A percentile compares a stretch with the other conserved stretches of the same genome.
Evolutionary conservation across 1,139 yeast species (phyloP).

Genomic region (Hyphopichia buzzinii): DNA sequence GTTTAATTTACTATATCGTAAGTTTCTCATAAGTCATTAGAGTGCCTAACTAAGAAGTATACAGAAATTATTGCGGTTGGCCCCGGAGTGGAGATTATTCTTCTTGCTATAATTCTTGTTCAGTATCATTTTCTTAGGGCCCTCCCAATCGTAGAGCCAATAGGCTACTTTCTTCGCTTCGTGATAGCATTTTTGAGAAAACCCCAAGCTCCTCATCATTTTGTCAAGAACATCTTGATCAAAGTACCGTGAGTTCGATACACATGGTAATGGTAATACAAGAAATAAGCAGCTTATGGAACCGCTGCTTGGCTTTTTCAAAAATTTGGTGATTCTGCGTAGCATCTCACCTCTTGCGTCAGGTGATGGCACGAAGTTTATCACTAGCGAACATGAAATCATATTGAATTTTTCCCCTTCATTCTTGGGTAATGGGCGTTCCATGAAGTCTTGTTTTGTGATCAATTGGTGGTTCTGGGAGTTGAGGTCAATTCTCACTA

Average conservation of each 20-base stretch:
- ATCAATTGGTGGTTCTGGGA: constrained; percentile 71
- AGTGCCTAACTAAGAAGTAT: constrained; percentile 1
- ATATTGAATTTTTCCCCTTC: constrained; percentile 53
- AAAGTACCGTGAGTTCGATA: constrained; percentile 77
- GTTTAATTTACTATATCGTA: too few relatives aligned
- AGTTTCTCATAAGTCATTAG: background rate
- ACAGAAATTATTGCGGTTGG: constrained; percentile 3
- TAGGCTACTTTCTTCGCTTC: constrained; percentile 77
- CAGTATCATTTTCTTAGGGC: constrained; percentile 11
- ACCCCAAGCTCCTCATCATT: constrained; percentile 63
- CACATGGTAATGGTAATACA: constrained; percentile 87
- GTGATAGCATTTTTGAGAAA: constrained; percentile 42
- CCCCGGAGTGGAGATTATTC: constrained; percentile 1
- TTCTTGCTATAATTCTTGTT: background rate
- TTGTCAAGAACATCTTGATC: constrained; percentile 40
- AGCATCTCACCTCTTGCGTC: constrained; percentile 76
- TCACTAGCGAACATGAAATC: constrained; percentile 79
- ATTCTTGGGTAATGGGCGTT: constrained; percentile 56
- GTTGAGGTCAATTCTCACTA: constrained; percentile 72
- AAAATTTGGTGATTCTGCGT: constrained; percentile 54
- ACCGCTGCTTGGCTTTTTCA: constrained; percentile 31
- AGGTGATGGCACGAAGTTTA: constrained; percentile 83
- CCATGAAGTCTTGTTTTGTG: constrained; percentile 79
- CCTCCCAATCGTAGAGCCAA: constrained; percentile 60
- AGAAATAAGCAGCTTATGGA: constrained; percentile 52